Evolutionary conservation across 192 early-diverging fungal genomes (phyloP).

Genomic region (Umbelopsis sp.): DNA sequence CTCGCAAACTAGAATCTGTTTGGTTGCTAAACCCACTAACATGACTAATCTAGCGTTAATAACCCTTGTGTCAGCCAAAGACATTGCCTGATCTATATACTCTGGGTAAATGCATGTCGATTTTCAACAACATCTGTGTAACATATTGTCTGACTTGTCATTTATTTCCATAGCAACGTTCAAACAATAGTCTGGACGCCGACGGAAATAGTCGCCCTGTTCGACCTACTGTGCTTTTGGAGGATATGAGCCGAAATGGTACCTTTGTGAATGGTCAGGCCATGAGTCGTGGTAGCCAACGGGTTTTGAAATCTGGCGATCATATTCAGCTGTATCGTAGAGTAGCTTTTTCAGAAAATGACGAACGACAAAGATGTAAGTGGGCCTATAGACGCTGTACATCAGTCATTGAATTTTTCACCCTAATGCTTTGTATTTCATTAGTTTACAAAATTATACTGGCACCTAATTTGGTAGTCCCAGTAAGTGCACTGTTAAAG

Average conservation of each 20-base stretch:
- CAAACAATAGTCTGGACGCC: slow-evolving; percentile 4
- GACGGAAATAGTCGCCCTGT: neutral
- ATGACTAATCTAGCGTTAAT: neutral
- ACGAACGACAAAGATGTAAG: slow-evolving; percentile 43
- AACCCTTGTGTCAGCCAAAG: slow-evolving; percentile 10
- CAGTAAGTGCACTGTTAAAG: neutral
- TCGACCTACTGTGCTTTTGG: neutral
- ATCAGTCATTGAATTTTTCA: neutral
- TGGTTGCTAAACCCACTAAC: neutral
- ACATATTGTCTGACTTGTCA: neutral
- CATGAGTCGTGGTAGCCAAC: slow-evolving; percentile 43
- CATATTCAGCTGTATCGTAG: slow-evolving; percentile 56
- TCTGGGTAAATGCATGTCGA: neutral
- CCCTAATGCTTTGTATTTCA: neutral
- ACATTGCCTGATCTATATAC: slow-evolving; percentile 26
- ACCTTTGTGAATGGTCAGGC: slow-evolving; percentile 63
- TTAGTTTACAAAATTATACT: slow-evolving; percentile 26
- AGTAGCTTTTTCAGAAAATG: slow-evolving; percentile 2
- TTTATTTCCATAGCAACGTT: slow-evolving; percentile 1
- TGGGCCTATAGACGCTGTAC: neutral
- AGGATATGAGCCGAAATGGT: slow-evolving; percentile 60
- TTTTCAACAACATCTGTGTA: neutral
- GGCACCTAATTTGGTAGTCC: slow-evolving; percentile 12
- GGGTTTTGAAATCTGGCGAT: slow-evolving; percentile 63
- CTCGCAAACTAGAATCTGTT: too few relatives aligned